A percentile compares a stretch with the other conserved stretches of the same genome.
phyloP scores from a whole-genome alignment of 148 eudicot genomes.

The Rhododendron henanense region DNA sequence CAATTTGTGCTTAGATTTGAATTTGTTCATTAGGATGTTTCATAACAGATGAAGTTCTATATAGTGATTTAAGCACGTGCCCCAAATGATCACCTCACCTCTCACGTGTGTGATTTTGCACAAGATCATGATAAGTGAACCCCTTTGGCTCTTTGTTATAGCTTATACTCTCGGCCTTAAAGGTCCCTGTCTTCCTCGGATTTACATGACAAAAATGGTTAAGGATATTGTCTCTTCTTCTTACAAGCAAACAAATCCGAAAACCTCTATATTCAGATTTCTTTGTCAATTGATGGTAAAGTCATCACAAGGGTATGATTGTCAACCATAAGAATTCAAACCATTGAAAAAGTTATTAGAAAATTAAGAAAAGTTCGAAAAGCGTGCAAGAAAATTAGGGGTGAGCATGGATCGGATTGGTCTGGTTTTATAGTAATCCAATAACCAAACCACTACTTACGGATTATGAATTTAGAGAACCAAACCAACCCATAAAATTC shows the following conservation, averaged over 20 bases:
- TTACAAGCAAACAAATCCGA: not conserved
- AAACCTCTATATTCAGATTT: not conserved
- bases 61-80: no score
- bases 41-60: no score
- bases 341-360: not conserved
- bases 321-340: not conserved
- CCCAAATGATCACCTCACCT: not conserved
- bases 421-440: no score
- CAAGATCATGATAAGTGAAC: not conserved
- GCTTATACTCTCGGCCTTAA: not conserved
- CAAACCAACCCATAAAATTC: no score
- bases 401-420: no score
- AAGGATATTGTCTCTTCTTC: not conserved
- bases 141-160: not conserved
- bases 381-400: no score
- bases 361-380: not conserved
- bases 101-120: not conserved
- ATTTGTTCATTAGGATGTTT: no score
- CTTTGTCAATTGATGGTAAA: not conserved
- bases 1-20: no score
- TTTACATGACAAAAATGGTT: not conserved
- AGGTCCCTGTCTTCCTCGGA: not conserved
- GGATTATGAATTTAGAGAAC: no score
- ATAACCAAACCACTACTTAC: no score
- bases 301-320: not conserved